A percentile compares a stretch with the other conserved stretches of the same genome.
Conservation (phyloP, 2,329 filamentous ascomycete genomes). For the Xylaria sp. region DNA sequence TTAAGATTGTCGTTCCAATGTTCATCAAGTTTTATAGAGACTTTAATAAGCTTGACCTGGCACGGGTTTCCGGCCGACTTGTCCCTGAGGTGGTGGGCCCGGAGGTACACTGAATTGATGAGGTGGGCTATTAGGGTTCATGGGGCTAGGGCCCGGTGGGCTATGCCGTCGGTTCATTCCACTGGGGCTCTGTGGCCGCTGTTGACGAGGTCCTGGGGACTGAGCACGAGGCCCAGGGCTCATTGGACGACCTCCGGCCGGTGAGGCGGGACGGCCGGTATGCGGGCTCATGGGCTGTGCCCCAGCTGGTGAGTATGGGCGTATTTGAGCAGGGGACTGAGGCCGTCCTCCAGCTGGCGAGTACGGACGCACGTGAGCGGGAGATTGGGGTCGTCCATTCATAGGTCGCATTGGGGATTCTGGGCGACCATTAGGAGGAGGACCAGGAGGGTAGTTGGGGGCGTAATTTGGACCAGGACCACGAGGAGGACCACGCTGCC, state of each 20-base stretch:
- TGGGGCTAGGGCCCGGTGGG: constrained; percentile 53
- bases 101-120: constrained; percentile 41
- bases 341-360: constrained; percentile 42
- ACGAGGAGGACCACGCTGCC: constrained; percentile 35
- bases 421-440: constrained; percentile 43
- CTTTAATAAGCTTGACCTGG: constrained; percentile 58
- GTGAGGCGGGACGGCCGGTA: background rate
- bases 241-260: constrained; percentile 31
- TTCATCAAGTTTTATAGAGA: constrained; percentile 39
- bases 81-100: constrained; percentile 45
- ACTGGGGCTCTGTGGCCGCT: constrained; percentile 48
- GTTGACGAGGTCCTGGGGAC: constrained; percentile 29
- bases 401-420: constrained; percentile 44
- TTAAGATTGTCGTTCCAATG: constrained; percentile 37
- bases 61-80: constrained; percentile 61
- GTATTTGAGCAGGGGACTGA: background rate
- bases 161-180: constrained; percentile 49
- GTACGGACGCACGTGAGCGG: constrained; percentile 41
- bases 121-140: constrained; percentile 49
- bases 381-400: constrained; percentile 39
- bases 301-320: constrained; percentile 14
- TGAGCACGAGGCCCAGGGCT: constrained; percentile 31
- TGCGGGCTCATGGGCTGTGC: too few relatives aligned
- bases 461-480: constrained; percentile 44
- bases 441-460: constrained; percentile 41